These are phyloP conservation scores for Paramecium tetraurelia DNA, from an alignment of 73 alveolate species.

Conservation along the genomic window DNA sequence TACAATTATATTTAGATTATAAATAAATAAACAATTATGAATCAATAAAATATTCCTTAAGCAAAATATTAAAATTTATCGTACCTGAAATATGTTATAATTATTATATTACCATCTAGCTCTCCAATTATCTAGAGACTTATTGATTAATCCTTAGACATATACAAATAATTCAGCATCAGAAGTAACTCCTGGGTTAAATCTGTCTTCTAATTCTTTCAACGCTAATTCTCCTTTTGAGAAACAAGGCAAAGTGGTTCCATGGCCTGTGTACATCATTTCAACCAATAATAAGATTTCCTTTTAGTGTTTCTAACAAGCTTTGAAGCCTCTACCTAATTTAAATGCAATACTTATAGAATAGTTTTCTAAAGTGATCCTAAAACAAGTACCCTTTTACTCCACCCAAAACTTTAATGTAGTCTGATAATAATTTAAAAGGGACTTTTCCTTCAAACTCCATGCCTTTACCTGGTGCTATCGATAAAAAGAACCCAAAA, in stretches of 20 bases:
- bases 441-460: conserved; percentile 60
- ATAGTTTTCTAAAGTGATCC: conserved; percentile 57
- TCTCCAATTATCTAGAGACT: conserved; percentile 61
- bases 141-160: conserved; percentile 33
- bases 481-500: conserved; percentile 93
- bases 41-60: background rate
- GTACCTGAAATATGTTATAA: background rate
- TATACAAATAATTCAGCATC: conserved; percentile 28
- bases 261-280: conserved; percentile 94
- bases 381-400: conserved; percentile 60
- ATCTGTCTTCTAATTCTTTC: conserved; percentile 84
- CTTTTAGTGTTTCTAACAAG: conserved; percentile 88
- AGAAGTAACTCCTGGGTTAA: conserved; percentile 56
- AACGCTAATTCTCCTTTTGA: conserved; percentile 86
- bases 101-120: conserved; percentile 31
- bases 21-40: background rate
- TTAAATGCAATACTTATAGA: background rate
- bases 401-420: conserved; percentile 92
- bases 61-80: background rate
- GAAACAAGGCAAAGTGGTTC: conserved; percentile 93
- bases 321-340: conserved; percentile 73
- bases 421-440: conserved; percentile 55
- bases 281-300: conserved; percentile 88
- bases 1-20: background rate
- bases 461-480: conserved; percentile 91